Percentiles rank a stretch among this genome's conserved stretches.
phyloP scores from a whole-genome alignment of 2,329 filamentous ascomycete species.

The Trichoderma sp. region DNA sequence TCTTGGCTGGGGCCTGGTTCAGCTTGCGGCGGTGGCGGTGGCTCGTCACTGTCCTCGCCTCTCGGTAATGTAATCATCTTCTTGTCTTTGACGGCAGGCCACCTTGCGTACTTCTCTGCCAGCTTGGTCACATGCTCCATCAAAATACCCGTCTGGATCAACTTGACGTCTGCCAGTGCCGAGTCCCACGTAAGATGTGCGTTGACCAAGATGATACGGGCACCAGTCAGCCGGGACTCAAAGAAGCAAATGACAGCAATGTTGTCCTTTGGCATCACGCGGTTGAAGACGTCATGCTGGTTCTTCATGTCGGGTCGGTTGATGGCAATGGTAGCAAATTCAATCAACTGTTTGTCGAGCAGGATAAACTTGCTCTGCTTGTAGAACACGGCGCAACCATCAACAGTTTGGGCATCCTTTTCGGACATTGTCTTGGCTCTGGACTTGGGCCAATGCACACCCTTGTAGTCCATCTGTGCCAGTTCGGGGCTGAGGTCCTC shows the following conservation, averaged over 20 bases:
- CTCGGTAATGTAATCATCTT: slow-evolving; percentile 52
- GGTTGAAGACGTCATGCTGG: slow-evolving; percentile 96
- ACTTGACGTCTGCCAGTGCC: slow-evolving; percentile 86
- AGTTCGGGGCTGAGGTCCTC: slow-evolving; percentile 88
- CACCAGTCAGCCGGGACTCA: slow-evolving; percentile 88
- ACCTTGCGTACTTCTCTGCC: slow-evolving; percentile 80
- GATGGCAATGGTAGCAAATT: slow-evolving; percentile 89
- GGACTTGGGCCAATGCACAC: slow-evolving; percentile 88
- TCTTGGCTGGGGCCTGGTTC: slow-evolving; percentile 81
- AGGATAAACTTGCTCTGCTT: slow-evolving; percentile 93
- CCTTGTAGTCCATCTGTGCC: slow-evolving; percentile 86
- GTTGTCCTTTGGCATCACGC: slow-evolving; percentile 97
- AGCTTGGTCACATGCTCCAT: slow-evolving; percentile 90
- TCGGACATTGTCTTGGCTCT: slow-evolving; percentile 90
- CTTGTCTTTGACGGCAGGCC: slow-evolving; percentile 82
- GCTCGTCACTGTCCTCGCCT: slow-evolving; percentile 43
- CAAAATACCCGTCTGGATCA: slow-evolving; percentile 92
- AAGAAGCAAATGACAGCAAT: slow-evolving; percentile 91
- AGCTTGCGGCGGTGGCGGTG: slow-evolving; percentile 53
- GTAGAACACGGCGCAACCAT: slow-evolving; percentile 96
- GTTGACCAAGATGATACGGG: slow-evolving; percentile 88
- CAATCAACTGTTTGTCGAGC: slow-evolving; percentile 90
- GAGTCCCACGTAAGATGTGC: slow-evolving; percentile 96
- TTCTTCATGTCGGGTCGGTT: slow-evolving; percentile 96
- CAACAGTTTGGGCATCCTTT: slow-evolving; percentile 83